Evolutionary conservation across 495 filamentous ascomycete genomes (phyloP), one percentile per base, ranked within the genome.

Genomic region (Penicillium goetzii): DNA sequence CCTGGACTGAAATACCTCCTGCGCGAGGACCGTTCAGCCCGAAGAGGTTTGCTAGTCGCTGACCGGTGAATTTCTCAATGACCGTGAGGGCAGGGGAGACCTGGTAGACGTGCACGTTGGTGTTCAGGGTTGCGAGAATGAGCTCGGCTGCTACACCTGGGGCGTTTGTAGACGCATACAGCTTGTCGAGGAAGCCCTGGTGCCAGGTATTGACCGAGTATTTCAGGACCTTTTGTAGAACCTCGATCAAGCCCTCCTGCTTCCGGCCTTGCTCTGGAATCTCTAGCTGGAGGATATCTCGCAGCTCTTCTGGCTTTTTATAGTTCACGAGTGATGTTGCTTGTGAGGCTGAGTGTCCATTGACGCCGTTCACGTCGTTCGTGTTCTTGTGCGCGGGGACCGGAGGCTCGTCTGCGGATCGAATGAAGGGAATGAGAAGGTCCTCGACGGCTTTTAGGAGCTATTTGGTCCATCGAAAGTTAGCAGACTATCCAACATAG

Each of bases 161-260:
- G 17, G 93, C 88, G 75, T 95, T 93, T 28, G 91, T 95, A 55
- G 86, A 88, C 23, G 89, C 88, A 74, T 97, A 97, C 34, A 97
- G 80, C 79, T 97, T 96, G 76, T 97, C 92, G 72, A 97, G 76
- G 77, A 99, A 97, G 9, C 93, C 95, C 70, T 93, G 92, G 74
- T 94, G 89, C 93, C 94, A 98, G 34, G 94, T 97, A 76, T 98
- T 98, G 68, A 97, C 94, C 53, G 87, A 90, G 78, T 95, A 91
- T 56, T 84, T 81, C 56, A 97, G 80, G 34, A 96, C 80, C 66
- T 86, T 83, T 62, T 85, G 76, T 30, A 94, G 80, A 3, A 85
- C 76, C 25, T 84, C 72, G 23, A 94, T 74, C 55, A 97, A 72
- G 0, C 92, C 92, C 15, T 90, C 85, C 68, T 89, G 88, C 2